Evolutionary conservation across 495 filamentous ascomycete species (phyloP), one percentile per base, ranked within the genome.

Genomic region (Annulohypoxylon moriforme): DNA sequence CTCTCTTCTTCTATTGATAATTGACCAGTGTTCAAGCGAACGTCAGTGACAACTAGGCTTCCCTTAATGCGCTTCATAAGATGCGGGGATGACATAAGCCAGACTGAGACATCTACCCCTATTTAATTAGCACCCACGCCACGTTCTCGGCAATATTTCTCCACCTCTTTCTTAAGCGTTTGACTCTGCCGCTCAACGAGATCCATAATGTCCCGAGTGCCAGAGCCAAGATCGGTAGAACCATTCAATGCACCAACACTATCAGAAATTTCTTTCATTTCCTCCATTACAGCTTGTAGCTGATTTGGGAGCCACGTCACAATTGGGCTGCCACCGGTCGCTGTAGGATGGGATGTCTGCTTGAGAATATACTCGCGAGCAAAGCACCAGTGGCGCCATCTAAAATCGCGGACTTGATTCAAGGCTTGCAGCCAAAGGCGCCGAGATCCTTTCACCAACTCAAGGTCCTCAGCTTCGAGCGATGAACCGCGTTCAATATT

Each of bases 351-450:
- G 0, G 81, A 84, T 0, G 92, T 96, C 64, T 89, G 86, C 75
- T 92, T 93, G 60, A 97, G 86, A 66, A 97, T 97, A 71, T 97
- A 97, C 84, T 97, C 94, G 20, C 93, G 83, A n/a, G 93, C 93
- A 73, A 97, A 97, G 68, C 94, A 89, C 94, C 94, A 97, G 75
- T 97, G 94, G 3, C 94, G 85, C 94, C 94, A 97, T 65, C 94
- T 83, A 82, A 97, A 97, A 73, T 94, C 93, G 57, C 94, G 89
- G 10, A 97, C 92, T 77, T 97, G 91, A 77, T 97, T 89, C 20
- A 97, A 79, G 0, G 88, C 84, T 71, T 85, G 83, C 4, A 97
- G 84, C 80, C 94, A 96, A 2, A 94, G 83, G 5, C 76, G 47
- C 4, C 79, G 70, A 0, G 78, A 79, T 68, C 90, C 86, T 63